Evolutionary conservation across 1,284 basidiomycete species (phyloP), one percentile per base, ranked within the genome.

Genomic region (Psilocybe mexicana): DNA sequence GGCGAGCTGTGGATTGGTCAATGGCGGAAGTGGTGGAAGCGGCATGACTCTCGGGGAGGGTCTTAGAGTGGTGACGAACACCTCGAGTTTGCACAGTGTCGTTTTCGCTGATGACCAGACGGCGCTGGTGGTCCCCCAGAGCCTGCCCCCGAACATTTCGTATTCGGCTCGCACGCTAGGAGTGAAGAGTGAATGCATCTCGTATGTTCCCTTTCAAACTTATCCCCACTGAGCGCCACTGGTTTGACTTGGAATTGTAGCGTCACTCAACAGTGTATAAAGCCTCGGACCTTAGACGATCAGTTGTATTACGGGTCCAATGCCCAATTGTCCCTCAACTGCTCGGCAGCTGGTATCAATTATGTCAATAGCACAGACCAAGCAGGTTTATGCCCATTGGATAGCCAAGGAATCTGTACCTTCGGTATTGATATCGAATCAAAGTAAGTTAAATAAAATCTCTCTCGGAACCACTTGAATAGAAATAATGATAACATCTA

Each of bases 91-190:
- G 8, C 55, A 57, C 28, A 46, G 30, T 14, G 55, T 57, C 28
- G 55, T 40, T 12, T 52, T 52, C n/a, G 24, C 44, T 3, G 44
- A 57, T 8, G 55, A 57, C 30, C 50, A 57, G 38, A 57, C 55
- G 10, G 55, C 55, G 6, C 52, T 57, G 18, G 35, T 57, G 28
- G 44, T 57, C n/a, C 50, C 55, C 2, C 24, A 46, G 14, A 57
- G 23, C 23, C 18, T 57, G 18, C 55, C 55, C 2, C 8, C n/a
- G 7, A 57, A 57, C 6, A 28, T 57, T 2, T 52, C 50, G n/a
- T 57, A 57, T 50, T 26, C 24, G 3, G 55, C 55, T 11, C 43
- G 42, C 18, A 57, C 55, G 4, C 24, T 57, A 25, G 55, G 55
- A 2, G 45, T 57, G 24, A 46, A 48, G 28, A 43, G 49, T 7